Evolutionary conservation across 257 asterid species (phyloP).

Genomic region (Nicotiana undulata): DNA sequence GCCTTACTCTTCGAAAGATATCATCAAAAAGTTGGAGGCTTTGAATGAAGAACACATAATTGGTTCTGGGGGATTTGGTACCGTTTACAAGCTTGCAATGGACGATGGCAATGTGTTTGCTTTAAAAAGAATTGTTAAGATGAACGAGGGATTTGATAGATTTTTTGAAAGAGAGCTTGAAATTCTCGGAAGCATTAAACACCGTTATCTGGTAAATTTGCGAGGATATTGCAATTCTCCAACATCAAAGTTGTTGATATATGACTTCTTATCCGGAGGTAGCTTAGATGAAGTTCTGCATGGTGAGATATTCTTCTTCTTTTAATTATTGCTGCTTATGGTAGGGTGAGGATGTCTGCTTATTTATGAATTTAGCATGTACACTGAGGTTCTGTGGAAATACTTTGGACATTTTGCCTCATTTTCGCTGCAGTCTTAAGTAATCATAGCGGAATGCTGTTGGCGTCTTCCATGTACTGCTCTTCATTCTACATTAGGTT

Average conservation of each 20-base stretch:
- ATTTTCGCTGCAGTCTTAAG: not conserved
- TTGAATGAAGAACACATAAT: constrained; percentile 82
- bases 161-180: constrained; percentile 88
- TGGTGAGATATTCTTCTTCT: constrained; percentile 32
- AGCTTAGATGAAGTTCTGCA: constrained; percentile 86
- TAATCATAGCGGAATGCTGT: not conserved
- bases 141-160: constrained; percentile 76
- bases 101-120: constrained; percentile 85
- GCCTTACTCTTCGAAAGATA: constrained; percentile 85
- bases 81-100: constrained; percentile 82
- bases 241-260: constrained; percentile 61
- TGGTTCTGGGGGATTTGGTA: constrained; percentile 90
- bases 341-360: not conserved
- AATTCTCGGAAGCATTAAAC: constrained; percentile 90
- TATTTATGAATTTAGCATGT: not conserved
- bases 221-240: constrained; percentile 90
- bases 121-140: constrained; percentile 64
- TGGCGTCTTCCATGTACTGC: not conserved
- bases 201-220: constrained; percentile 69
- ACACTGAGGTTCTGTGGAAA: not conserved
- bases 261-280: constrained; percentile 80
- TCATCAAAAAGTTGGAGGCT: constrained; percentile 67
- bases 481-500: not conserved
- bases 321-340: constrained; percentile 2
- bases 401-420: not conserved